phyloP scores from a whole-genome alignment of 2,329 filamentous ascomycete species.

The Mycogone perniciosa region DNA sequence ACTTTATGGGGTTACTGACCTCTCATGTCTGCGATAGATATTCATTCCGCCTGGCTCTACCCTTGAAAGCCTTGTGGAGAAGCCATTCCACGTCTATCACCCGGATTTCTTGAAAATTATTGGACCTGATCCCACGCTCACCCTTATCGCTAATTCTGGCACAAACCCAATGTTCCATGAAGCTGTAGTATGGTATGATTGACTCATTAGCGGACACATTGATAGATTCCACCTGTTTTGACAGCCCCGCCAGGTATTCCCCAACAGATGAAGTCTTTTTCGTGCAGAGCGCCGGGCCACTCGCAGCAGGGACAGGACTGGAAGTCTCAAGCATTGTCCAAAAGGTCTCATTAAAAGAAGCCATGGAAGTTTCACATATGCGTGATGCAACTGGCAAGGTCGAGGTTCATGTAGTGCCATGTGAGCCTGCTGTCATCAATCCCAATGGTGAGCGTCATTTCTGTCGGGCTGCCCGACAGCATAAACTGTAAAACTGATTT shows the following conservation, averaged over 20 bases:
- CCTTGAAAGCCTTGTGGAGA: constrained; percentile 29
- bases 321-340: constrained; percentile 41
- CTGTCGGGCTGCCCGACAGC: not conserved
- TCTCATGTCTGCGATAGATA: not conserved
- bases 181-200: constrained; percentile 41
- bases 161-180: constrained; percentile 44
- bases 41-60: constrained; percentile 37
- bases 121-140: constrained; percentile 40
- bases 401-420: constrained; percentile 35
- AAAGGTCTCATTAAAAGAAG: constrained; percentile 40
- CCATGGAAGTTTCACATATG: constrained; percentile 31
- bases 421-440: constrained; percentile 40
- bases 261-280: constrained; percentile 46
- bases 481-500: not conserved
- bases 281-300: constrained; percentile 41
- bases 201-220: not conserved
- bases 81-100: constrained; percentile 40
- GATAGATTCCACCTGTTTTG: not conserved
- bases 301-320: constrained; percentile 39
- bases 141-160: constrained; percentile 37
- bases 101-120: constrained; percentile 41
- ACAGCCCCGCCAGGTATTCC: constrained; percentile 15
- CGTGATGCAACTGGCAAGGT: constrained; percentile 35
- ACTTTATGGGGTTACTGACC: not conserved
- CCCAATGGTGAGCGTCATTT: constrained; percentile 37